Evolutionary conservation across 345 rosid genomes (phyloP), one percentile per base, ranked within the genome.

Genomic region (Eucalyptus erythrocorys): DNA sequence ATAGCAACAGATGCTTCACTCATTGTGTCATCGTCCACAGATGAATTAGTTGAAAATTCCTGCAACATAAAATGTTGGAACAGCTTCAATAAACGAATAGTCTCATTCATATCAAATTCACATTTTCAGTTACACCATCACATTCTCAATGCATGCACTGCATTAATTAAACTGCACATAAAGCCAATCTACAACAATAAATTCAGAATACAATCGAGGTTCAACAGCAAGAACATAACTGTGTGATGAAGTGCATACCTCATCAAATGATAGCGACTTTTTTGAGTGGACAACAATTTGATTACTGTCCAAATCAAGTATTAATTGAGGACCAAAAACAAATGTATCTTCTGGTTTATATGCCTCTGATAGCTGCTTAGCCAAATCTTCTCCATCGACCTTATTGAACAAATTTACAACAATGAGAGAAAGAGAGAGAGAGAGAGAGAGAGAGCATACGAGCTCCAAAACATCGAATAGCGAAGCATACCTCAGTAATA

Each of bases 321-420:
- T 57, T 24, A 94, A 89, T 68, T 87, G 92, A 21, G 96, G 94
- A 32, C 97, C 97, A 90, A 96, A 95, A 92, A 94, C 91, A 87
- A 96, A 94, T 59, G 95, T 95, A 89, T 97, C 99, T 90, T 98
- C 99, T 37, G 98, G 99, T 51, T 96, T 93, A 91, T 97, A 98
- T 82, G 95, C 90, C 93, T 98, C 99, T 13, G 89, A 91, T 88
- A 98, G 93, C 91, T 94, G 99, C 89, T 64, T 92, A n/a, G 88
- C 91, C 87, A 98, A 91, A 51, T 94, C 97, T 91, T 93, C 97
- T 87, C 64, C 93, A 85, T 92, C 93, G 51, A 95, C 87, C 99
- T 97, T 89, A 90, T 91, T 86, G 92, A 91, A 90, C 80, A 85
- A 88, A 48, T 40, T 21, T 86, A 12, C 86, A 34, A 90, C 32